These are phyloP conservation scores for Pestalotiopsis sp. DNA, from an alignment of 2,329 filamentous ascomycete species.

Conservation along the genomic window DNA sequence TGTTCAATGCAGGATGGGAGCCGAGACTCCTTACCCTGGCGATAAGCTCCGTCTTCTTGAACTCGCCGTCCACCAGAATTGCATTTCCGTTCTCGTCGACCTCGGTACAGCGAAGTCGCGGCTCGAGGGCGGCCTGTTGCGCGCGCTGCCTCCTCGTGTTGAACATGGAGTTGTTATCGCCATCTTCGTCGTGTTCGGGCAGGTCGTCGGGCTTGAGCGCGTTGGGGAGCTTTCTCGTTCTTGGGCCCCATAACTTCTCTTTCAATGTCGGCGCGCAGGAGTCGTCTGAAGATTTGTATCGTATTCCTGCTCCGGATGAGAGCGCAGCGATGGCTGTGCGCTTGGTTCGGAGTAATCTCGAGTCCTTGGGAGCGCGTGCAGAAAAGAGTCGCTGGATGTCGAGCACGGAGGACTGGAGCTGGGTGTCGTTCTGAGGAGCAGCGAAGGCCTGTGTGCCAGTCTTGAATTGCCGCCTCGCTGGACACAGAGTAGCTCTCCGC, in stretches of 20 bases:
- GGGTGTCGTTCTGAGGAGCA: slow-evolving; percentile 10
- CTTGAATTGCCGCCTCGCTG: slow-evolving; percentile 22
- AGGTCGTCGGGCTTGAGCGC: slow-evolving; percentile 58
- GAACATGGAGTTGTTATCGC: slow-evolving; percentile 62
- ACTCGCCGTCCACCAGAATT: slow-evolving; percentile 90
- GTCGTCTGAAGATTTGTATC: slow-evolving; percentile 28
- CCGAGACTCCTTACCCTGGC: slow-evolving; percentile 64
- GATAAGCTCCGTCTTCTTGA: slow-evolving; percentile 96
- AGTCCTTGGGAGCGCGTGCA: slow-evolving; percentile 13
- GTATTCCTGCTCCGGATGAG: slow-evolving; percentile 18
- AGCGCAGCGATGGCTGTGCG: slow-evolving; percentile 14
- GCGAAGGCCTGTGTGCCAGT: slow-evolving; percentile 13
- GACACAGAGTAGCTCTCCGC: slow-evolving; percentile 20
- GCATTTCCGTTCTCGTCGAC: slow-evolving; percentile 91
- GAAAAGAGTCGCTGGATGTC: slow-evolving; percentile 23
- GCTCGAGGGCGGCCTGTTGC: slow-evolving; percentile 78
- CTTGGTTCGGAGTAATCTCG: slow-evolving; percentile 12
- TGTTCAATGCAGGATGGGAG: background rate
- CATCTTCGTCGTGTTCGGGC: slow-evolving; percentile 59
- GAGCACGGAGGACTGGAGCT: slow-evolving; percentile 24
- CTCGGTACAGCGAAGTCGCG: slow-evolving; percentile 88
- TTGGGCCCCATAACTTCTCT: slow-evolving; percentile 48
- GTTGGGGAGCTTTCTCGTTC: slow-evolving; percentile 35
- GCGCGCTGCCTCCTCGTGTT: slow-evolving; percentile 69
- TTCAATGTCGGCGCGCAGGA: slow-evolving; percentile 40